phyloP scores from a whole-genome alignment of 2,329 filamentous ascomycete genomes.

The Trichophyton verrucosum region DNA sequence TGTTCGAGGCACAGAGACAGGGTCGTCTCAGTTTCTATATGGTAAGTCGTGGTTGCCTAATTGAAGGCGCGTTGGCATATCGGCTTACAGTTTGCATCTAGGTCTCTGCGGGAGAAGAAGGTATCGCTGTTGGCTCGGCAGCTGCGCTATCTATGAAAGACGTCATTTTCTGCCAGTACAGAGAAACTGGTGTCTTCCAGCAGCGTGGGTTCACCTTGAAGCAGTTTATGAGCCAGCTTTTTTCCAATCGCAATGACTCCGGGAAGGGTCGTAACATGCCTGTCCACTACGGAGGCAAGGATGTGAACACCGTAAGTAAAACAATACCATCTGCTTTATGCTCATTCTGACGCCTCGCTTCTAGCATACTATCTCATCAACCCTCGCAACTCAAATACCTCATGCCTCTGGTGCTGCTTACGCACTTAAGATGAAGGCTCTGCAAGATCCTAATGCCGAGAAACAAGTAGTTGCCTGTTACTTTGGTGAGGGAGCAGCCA shows the following conservation, averaged over 20 bases:
- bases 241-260: conserved; percentile 69
- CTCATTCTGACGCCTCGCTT: neutral
- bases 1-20: conserved; percentile 95
- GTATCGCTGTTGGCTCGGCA: conserved; percentile 78
- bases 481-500: conserved; percentile 83
- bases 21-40: conserved; percentile 95
- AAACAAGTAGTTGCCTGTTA: conserved; percentile 66
- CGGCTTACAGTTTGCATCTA: conserved; percentile 16
- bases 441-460: conserved; percentile 55
- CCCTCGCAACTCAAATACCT: conserved; percentile 77
- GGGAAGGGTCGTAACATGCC: conserved; percentile 91
- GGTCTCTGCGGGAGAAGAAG: conserved; percentile 82
- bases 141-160: conserved; percentile 73
- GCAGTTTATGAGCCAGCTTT: conserved; percentile 92
- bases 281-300: conserved; percentile 79
- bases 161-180: conserved; percentile 87
- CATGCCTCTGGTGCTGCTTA: conserved; percentile 82
- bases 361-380: conserved; percentile 73
- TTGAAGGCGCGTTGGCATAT: neutral
- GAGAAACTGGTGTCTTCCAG: conserved; percentile 82
- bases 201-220: conserved; percentile 76
- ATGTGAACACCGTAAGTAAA: conserved; percentile 62
- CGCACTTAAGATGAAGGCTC: conserved; percentile 67
- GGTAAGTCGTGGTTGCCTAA: conserved; percentile 38
- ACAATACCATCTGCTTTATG: neutral